Evolutionary conservation across 495 filamentous ascomycete genomes (phyloP).

Genomic region (Tuber microsphaerosporum): DNA sequence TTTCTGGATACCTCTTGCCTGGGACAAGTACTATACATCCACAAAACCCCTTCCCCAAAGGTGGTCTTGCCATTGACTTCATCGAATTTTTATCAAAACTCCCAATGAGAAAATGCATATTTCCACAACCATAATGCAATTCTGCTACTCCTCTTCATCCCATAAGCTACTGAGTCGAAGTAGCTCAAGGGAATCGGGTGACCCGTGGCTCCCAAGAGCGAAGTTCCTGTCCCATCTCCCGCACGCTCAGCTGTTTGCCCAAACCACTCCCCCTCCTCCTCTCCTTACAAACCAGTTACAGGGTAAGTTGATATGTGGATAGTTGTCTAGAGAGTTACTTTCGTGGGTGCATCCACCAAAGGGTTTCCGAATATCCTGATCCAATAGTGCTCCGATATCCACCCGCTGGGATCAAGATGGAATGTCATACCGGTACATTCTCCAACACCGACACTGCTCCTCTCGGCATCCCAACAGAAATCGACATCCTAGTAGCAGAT

Average conservation of each 20-base stretch:
- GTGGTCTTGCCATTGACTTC: background rate
- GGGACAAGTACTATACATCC: background rate
- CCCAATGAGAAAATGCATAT: background rate
- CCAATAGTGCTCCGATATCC: slow-evolving; percentile 49
- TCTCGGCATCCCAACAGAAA: slow-evolving; percentile 22
- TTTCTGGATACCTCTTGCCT: background rate
- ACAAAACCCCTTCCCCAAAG: background rate
- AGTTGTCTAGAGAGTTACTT: slow-evolving; percentile 50
- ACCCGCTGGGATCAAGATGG: slow-evolving; percentile 45
- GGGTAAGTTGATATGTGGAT: slow-evolving; percentile 39
- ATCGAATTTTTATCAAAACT: background rate
- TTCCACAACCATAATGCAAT: background rate
- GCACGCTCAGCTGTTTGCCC: too few relatives aligned
- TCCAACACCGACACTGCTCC: slow-evolving; percentile 34
- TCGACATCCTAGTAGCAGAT: slow-evolving; percentile 52
- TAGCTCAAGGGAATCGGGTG: background rate
- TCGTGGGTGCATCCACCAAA: slow-evolving; percentile 47
- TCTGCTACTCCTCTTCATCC: background rate
- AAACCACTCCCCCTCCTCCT: too few relatives aligned
- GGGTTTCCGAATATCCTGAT: slow-evolving; percentile 45
- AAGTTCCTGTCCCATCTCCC: too few relatives aligned
- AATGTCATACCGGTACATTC: slow-evolving; percentile 41
- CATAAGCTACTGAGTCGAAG: background rate
- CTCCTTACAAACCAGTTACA: too few relatives aligned
- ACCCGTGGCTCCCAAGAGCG: too few relatives aligned